Evolutionary conservation across 495 filamentous ascomycete species (phyloP), one percentile per base, ranked within the genome.

Genomic region (Talaromyces borbonicus): DNA sequence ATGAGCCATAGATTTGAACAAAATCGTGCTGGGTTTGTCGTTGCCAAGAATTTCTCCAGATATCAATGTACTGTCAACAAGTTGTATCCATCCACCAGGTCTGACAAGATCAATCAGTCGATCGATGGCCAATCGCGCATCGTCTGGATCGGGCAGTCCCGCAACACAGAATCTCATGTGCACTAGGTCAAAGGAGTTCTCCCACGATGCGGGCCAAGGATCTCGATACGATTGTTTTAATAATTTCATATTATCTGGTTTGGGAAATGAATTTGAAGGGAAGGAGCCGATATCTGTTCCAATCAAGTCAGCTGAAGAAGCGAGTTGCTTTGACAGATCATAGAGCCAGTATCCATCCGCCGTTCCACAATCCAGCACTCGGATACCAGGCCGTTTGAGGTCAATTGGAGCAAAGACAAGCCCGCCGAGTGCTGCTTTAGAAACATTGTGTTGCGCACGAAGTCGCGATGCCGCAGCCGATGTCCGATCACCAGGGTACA

Each of bases 1-100:
- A 12, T 38, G 35, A 20, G 35, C 35, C 35, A 38, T 38, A 38
- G 35, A 38, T 38, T 38, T 38, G 35, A 38, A 38, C 11, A 38
- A 15, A 22, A 38, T 38, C n/a, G 35, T 38, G 22, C 35, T 38
- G 16, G 35, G 35, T 23, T 38, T 38, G 35, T 38, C 35, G 3
- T 9, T 38, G 6, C 12, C 15, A 5, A 38, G 35, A 38, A 38
- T 38, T 15, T 38, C 22, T 5, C 35, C 35, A 9, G 35, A 38
- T 9, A 20, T 20, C 16, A 38, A 20, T 2, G 35, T 38, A 12
- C 35, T 38, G 8, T 38, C 35, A 0, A 38, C 35, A 20, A 38
- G 3, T n/a, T 38, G 35, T 11, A 38, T 38, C 35, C 35, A 38
- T 38, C 35, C 35, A 23, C 35, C 35, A 1, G 35, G 35, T 20